Percentiles rank a stretch among this genome's conserved stretches.
These are phyloP conservation scores for Suillus clintonianus DNA, from an alignment of 768 basidiomycete genomes.

Conservation along the genomic window DNA sequence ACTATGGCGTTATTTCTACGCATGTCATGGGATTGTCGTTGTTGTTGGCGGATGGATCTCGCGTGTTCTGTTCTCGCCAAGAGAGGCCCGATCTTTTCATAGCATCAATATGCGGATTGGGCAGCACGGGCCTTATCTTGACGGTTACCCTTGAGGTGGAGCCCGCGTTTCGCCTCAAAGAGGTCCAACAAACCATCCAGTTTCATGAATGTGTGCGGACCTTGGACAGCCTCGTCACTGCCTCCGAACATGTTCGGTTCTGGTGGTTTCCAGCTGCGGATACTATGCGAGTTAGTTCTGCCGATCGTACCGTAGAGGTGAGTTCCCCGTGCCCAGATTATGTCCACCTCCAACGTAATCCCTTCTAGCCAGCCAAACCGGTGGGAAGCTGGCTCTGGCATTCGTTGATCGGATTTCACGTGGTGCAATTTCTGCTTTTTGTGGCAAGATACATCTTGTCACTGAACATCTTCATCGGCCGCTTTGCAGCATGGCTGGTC, in stretches of 20 bases:
- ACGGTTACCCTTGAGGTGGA: constrained; percentile 78
- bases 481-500: constrained; percentile 70
- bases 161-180: constrained; percentile 77
- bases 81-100: constrained; percentile 77
- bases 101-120: constrained; percentile 89
- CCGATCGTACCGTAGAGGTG: constrained; percentile 80
- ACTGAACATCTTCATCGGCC: constrained; percentile 65
- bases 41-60: constrained; percentile 73
- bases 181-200: constrained; percentile 58
- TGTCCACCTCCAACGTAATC: constrained; percentile 11
- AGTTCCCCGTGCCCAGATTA: constrained; percentile 26
- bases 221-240: constrained; percentile 54
- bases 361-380: constrained; percentile 49
- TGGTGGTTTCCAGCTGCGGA: constrained; percentile 94
- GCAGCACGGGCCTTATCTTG: constrained; percentile 86
- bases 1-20: constrained; percentile 79
- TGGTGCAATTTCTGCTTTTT: constrained; percentile 84
- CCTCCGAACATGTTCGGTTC: constrained; percentile 87
- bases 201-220: constrained; percentile 65
- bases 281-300: constrained; percentile 66
- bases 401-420: constrained; percentile 73
- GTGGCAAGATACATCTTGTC: constrained; percentile 63
- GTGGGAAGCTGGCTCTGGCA: constrained; percentile 69
- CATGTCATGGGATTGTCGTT: constrained; percentile 76
- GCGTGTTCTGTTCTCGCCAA: constrained; percentile 64